Conservation (phyloP, 495 filamentous ascomycete genomes). For the Aspergillus incahuasiensis region DNA sequence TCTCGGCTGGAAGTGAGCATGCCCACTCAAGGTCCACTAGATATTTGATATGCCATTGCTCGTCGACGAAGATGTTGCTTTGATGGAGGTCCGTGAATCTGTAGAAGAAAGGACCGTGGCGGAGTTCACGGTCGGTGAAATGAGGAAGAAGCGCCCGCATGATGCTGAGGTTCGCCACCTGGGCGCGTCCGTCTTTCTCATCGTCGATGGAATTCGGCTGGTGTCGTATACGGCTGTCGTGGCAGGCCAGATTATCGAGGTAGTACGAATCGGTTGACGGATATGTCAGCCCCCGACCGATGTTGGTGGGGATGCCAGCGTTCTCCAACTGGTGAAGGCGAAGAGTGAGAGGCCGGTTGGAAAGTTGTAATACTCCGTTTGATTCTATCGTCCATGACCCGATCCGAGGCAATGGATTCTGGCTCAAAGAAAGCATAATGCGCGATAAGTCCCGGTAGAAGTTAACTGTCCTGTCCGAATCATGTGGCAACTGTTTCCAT, state of each 20-base stretch:
- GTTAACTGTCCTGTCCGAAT: slow-evolving; percentile 11
- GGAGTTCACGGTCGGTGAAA: slow-evolving; percentile 17
- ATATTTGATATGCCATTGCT: slow-evolving; percentile 19
- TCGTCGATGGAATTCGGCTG: slow-evolving; percentile 27
- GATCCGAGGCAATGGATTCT: slow-evolving; percentile 27
- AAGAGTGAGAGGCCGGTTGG: slow-evolving; percentile 30
- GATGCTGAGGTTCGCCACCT: slow-evolving; percentile 23
- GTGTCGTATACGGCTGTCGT: slow-evolving; percentile 25
- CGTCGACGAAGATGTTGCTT: slow-evolving; percentile 36
- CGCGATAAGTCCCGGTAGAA: slow-evolving; percentile 25
- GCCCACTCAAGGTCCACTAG: slow-evolving; percentile 26
- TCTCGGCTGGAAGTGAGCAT: slow-evolving; percentile 23
- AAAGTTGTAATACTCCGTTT: slow-evolving; percentile 23
- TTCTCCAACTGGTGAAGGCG: slow-evolving; percentile 30
- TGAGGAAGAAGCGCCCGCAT: slow-evolving; percentile 23
- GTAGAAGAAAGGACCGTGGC: slow-evolving; percentile 22
- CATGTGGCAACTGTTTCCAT: slow-evolving; percentile 13
- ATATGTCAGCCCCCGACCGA: slow-evolving; percentile 25
- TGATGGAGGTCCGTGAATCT: slow-evolving; percentile 24
- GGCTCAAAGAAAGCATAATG: slow-evolving; percentile 30
- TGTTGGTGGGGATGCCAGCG: slow-evolving; percentile 21
- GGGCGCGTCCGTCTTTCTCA: slow-evolving; percentile 20
- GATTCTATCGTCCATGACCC: slow-evolving; percentile 30
- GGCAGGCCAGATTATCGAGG: slow-evolving; percentile 24
- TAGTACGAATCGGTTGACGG: slow-evolving; percentile 21